Evolutionary conservation across 176 grass and related monocot species (phyloP).

Genomic region (Phragmites australis): DNA sequence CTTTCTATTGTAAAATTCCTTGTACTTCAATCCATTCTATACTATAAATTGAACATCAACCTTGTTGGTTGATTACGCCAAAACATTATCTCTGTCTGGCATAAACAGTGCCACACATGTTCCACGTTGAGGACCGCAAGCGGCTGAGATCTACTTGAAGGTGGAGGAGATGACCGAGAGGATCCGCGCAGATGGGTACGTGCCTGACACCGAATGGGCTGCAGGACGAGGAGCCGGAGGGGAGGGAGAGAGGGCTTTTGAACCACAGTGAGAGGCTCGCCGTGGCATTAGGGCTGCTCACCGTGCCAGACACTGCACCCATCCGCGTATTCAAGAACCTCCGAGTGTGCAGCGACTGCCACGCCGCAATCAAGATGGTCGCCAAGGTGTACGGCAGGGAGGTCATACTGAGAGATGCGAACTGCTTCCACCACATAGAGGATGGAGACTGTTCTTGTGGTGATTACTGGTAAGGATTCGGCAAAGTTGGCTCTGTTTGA

Average conservation of each 20-base stretch:
- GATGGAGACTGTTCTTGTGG: conserved; percentile 52
- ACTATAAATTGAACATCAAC: too few species aligned
- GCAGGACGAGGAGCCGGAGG: conserved; percentile 56
- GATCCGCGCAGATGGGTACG: conserved; percentile 49
- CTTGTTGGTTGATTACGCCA: too few species aligned
- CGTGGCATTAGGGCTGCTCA: conserved; percentile 61
- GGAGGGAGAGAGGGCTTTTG: conserved; percentile 45
- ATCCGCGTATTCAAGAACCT: conserved; percentile 85
- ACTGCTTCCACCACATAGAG: conserved; percentile 71
- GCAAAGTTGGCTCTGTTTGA: not conserved
- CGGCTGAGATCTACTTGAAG: conserved; percentile 47
- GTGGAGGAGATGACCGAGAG: conserved; percentile 64
- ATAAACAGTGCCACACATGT: conserved; percentile 49
- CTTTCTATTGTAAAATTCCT: too few species aligned
- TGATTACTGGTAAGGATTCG: conserved; percentile 64
- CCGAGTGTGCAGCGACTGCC: conserved; percentile 66
- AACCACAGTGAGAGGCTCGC: conserved; percentile 71
- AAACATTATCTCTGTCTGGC: too few species aligned
- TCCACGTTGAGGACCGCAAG: conserved; percentile 43
- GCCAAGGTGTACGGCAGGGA: conserved; percentile 45
- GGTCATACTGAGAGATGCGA: conserved; percentile 54
- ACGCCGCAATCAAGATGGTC: conserved; percentile 58
- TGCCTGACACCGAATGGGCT: conserved; percentile 58
- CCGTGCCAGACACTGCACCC: conserved; percentile 28
- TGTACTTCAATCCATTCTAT: too few species aligned